Conservation (phyloP, 2,329 filamentous ascomycete species). For the Exophiala calicioides region DNA sequence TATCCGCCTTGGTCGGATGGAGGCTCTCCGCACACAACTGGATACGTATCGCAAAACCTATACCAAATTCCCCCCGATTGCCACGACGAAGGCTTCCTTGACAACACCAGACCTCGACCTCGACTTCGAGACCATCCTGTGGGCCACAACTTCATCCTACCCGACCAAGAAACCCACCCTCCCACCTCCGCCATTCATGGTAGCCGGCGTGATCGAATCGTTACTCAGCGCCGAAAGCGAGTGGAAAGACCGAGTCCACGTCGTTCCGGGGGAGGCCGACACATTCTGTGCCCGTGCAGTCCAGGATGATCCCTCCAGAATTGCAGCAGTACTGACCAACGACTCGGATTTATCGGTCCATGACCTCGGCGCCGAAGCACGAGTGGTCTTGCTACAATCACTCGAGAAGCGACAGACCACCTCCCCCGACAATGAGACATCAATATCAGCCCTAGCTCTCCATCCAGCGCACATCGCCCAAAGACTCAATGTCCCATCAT, state of each 20-base stretch:
- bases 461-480: slow-evolving; percentile 32
- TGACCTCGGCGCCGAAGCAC: slow-evolving; percentile 62
- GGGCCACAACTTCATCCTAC: slow-evolving; percentile 22
- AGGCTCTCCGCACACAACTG: slow-evolving; percentile 59
- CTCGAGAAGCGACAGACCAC: slow-evolving; percentile 45
- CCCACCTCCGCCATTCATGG: slow-evolving; percentile 68
- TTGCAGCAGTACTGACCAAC: slow-evolving; percentile 68
- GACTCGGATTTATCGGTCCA: slow-evolving; percentile 85
- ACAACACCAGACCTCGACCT: too few relatives aligned
- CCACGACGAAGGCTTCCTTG: background rate
- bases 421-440: background rate
- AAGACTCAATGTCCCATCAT: slow-evolving; percentile 37
- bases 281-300: slow-evolving; percentile 71
- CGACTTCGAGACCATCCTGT: slow-evolving; percentile 18
- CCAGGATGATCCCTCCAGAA: slow-evolving; percentile 47
- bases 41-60: slow-evolving; percentile 38
- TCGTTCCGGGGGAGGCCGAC: slow-evolving; percentile 86
- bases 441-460: slow-evolving; percentile 18
- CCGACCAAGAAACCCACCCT: slow-evolving; percentile 35
- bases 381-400: slow-evolving; percentile 69
- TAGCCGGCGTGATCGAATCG: slow-evolving; percentile 71
- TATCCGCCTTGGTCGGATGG: slow-evolving; percentile 63
- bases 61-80: slow-evolving; percentile 6
- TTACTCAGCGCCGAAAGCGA: slow-evolving; percentile 28
- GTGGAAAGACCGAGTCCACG: slow-evolving; percentile 46